Percentiles rank a stretch among this genome's conserved stretches.
Evolutionary conservation across 2,329 filamentous ascomycete species (phyloP).

Genomic region (Cucurbitaria berberidis): DNA sequence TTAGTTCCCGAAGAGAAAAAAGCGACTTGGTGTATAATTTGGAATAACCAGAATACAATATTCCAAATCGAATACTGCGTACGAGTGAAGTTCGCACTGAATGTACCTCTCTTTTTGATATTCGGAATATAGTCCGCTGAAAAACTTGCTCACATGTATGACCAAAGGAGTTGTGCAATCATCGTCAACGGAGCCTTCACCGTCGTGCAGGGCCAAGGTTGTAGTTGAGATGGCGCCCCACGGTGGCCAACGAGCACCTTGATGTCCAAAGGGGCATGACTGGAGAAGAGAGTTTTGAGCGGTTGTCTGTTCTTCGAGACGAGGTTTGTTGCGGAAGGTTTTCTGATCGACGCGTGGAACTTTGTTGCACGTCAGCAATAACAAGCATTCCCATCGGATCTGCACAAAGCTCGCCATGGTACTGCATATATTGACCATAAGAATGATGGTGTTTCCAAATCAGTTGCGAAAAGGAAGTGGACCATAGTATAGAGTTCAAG

Average conservation of each 20-base stretch:
- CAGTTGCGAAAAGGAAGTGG: not conserved
- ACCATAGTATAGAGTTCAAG: not conserved
- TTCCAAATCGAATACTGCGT: too few species aligned
- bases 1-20: too few species aligned
- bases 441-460: too few species aligned
- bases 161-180: not conserved
- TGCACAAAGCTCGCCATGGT: not conserved
- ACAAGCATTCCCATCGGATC: slow-evolving; percentile 4
- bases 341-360: not conserved
- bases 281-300: too few species aligned
- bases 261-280: too few species aligned
- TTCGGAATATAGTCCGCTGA: not conserved
- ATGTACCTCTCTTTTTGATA: not conserved
- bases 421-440: not conserved
- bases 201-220: not conserved
- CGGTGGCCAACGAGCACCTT: too few species aligned
- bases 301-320: slow-evolving; percentile 1
- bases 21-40: too few species aligned
- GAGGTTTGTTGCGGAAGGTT: slow-evolving; percentile 1
- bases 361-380: slow-evolving; percentile 1
- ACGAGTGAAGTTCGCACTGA: too few species aligned
- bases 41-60: too few species aligned
- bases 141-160: not conserved
- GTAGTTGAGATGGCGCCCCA: not conserved
- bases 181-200: not conserved